phyloP scores from a whole-genome alignment of 495 filamentous ascomycete genomes.

The Melanomma pulvis-pyrius region DNA sequence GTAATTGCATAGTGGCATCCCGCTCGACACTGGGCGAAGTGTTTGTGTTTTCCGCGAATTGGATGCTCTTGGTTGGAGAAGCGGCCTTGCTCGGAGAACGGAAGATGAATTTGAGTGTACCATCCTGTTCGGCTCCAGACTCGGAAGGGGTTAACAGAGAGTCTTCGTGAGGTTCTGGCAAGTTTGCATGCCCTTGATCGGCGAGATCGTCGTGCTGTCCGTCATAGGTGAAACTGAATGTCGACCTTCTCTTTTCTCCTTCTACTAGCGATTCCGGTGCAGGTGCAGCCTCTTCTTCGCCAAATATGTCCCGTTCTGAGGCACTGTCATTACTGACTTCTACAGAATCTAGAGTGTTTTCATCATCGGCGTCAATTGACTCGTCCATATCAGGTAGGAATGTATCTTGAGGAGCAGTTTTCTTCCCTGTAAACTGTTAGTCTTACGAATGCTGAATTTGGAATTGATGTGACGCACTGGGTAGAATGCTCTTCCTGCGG shows the following conservation, averaged over 20 bases:
- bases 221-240: not conserved
- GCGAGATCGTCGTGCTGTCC: not conserved
- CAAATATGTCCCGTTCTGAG: not conserved
- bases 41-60: not conserved
- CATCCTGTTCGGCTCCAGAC: not conserved
- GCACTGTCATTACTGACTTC: not conserved
- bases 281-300: not conserved
- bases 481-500: conserved; percentile 32
- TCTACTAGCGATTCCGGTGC: not conserved
- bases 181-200: too few species aligned
- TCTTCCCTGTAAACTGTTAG: conserved; percentile 10
- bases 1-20: not conserved
- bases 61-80: not conserved
- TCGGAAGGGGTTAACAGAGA: not conserved
- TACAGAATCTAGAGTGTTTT: not conserved
- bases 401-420: not conserved
- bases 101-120: not conserved
- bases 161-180: not conserved
- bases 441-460: not conserved
- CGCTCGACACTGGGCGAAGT: not conserved
- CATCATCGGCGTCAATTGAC: not conserved
- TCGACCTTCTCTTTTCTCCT: not conserved
- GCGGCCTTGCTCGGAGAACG: not conserved
- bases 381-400: not conserved
- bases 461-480: conserved; percentile 17